Evolutionary conservation across 306 rosid species (phyloP).

Genomic region (Trifolium subterraneum): DNA sequence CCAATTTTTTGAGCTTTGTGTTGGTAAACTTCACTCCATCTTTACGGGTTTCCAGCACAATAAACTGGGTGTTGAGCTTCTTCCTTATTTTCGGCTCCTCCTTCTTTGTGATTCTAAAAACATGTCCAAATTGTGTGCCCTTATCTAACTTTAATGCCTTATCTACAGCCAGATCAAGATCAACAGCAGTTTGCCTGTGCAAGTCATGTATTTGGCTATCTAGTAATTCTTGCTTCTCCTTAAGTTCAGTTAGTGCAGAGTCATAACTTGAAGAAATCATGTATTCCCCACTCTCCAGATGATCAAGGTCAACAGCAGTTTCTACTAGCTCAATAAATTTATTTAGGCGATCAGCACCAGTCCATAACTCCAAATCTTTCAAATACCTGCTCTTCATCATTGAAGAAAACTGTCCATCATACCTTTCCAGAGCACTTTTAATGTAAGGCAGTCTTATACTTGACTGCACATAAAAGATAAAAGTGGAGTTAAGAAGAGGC

Average conservation of each 20-base stretch:
- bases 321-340: slow-evolving; percentile 86
- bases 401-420: slow-evolving; percentile 79
- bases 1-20: slow-evolving; percentile 83
- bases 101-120: slow-evolving; percentile 94
- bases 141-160: slow-evolving; percentile 89
- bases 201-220: slow-evolving; percentile 75
- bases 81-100: slow-evolving; percentile 98
- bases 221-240: slow-evolving; percentile 69
- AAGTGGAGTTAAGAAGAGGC: slow-evolving; percentile 39
- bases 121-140: slow-evolving; percentile 94
- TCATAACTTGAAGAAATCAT: slow-evolving; percentile 90
- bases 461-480: slow-evolving; percentile 69
- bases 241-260: slow-evolving; percentile 65
- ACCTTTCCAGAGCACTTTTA: slow-evolving; percentile 65
- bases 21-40: slow-evolving; percentile 99
- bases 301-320: slow-evolving; percentile 90
- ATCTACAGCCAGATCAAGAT: slow-evolving; percentile 86
- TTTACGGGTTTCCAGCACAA: slow-evolving; percentile 93
- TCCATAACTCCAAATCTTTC: slow-evolving; percentile 72
- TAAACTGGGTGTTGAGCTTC: slow-evolving; percentile 85
- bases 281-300: slow-evolving; percentile 93
- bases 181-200: slow-evolving; percentile 77
- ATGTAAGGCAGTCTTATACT: slow-evolving; percentile 85
- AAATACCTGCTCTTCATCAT: slow-evolving; percentile 70
- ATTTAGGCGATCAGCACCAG: slow-evolving; percentile 73